Base-by-base conservation (phyloP, 371 early-diverging fungal genomes). In the Ordospora colligata region DNA sequence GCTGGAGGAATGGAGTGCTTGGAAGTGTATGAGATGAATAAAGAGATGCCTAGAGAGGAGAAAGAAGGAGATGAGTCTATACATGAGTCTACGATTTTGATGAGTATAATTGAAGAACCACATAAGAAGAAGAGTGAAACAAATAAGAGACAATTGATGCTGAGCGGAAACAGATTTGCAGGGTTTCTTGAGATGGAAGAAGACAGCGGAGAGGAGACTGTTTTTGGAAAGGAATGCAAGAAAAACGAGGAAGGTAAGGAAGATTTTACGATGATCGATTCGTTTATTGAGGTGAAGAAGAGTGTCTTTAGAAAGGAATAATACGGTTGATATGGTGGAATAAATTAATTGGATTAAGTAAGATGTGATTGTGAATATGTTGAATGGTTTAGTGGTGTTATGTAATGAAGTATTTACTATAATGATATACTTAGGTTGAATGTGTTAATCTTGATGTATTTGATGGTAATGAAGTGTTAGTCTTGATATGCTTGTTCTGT, bases 181-280 rank as follows among this genome's bases (percentile, higher is more conserved):
- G 25, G 54, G 44, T n/a, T 53, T 22, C 54, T 46, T 21, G 40
- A 54, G 21, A 19, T 49, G 53, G 43, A 21, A 8, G 51, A 42
- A 52, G 32, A 22, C 17, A 37, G 53, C 17, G 51, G 32, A 6
- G 40, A 52, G 23, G 53, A 58, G 46, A 70, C 45, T 9, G 27
- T 54, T 9, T 44, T 44, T 47, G 22, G 27, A 19, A 49, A 7
- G 49, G 21, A 17, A 7, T 1, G 1, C n/a, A 11, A 17, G 14
- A 52, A 22, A 21, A 11, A 37, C 27, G 53, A 22, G 19, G 12
- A 51, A 40, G 51, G 51, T n/a, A 53, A 64, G 63, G n/a, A 32
- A 19, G 74, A 73, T 43, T 73, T 53, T 53, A 73, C 74, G 6
- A 52, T 27, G 32, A 66, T 73, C 11, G 74, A 73, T 22, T 65